phyloP scores from a whole-genome alignment of 2,329 filamentous ascomycete genomes.

The Diaporthe capsici region DNA sequence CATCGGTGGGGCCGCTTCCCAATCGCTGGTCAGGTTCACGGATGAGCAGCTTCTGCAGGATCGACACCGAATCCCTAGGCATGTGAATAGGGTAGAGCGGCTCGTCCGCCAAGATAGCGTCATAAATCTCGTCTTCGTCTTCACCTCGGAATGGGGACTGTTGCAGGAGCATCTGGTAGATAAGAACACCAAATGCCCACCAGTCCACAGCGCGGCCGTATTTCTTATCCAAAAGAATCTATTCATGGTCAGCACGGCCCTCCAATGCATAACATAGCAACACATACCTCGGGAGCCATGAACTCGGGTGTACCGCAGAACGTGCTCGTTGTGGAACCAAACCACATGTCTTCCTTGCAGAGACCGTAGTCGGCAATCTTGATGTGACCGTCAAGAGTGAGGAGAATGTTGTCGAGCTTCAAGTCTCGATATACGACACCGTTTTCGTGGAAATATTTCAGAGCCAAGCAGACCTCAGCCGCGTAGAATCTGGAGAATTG shows the following conservation, averaged over 20 bases:
- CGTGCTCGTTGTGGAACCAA: conserved; percentile 94
- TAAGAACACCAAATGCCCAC: conserved; percentile 99
- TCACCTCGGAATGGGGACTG: conserved; percentile 99
- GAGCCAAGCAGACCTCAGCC: conserved; percentile 93
- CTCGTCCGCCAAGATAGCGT: conserved; percentile 97
- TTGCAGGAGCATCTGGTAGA: conserved; percentile 99
- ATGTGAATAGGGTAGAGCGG: conserved; percentile 98
- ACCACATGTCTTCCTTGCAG: conserved; percentile 99
- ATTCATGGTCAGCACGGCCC: not conserved
- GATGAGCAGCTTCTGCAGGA: conserved; percentile 96
- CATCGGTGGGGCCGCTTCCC: conserved; percentile 95
- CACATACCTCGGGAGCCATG: conserved; percentile 93
- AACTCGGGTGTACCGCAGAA: conserved; percentile 99
- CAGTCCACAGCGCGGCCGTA: conserved; percentile 98
- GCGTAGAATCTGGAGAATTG: conserved; percentile 85
- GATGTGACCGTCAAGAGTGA: conserved; percentile 96
- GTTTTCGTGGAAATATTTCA: conserved; percentile 99
- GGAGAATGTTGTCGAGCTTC: conserved; percentile 92
- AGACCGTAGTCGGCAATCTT: conserved; percentile 99
- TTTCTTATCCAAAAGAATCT: conserved; percentile 98
- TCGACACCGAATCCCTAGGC: conserved; percentile 97
- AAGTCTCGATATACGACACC: conserved; percentile 98
- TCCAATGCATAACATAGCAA: not conserved
- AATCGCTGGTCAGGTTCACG: conserved; percentile 94
- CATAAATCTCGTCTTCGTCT: conserved; percentile 99